phyloP scores from a whole-genome alignment of 2,329 filamentous ascomycete genomes.

The Verticillium nubilum region DNA sequence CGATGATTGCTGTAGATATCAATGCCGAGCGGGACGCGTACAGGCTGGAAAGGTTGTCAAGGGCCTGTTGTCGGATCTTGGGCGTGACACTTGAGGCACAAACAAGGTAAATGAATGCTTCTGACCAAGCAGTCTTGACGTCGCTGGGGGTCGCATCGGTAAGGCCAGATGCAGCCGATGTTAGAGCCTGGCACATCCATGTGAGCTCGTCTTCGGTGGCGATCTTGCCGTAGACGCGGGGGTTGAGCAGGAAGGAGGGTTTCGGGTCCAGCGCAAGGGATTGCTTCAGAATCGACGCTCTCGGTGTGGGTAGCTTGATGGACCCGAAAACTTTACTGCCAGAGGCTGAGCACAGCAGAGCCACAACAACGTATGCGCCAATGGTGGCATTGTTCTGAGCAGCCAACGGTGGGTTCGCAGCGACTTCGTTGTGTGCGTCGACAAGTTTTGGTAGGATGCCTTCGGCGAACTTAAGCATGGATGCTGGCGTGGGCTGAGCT shows the following conservation, averaged over 20 bases:
- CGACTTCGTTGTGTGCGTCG: slow-evolving; percentile 71
- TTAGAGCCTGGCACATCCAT: slow-evolving; percentile 71
- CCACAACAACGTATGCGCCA: slow-evolving; percentile 68
- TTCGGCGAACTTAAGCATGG: slow-evolving; percentile 47
- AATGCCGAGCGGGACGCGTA: slow-evolving; percentile 55
- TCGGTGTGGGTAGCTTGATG: slow-evolving; percentile 33
- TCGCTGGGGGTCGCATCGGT: slow-evolving; percentile 39
- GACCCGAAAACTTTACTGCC: slow-evolving; percentile 40
- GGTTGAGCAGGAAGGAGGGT: slow-evolving; percentile 80
- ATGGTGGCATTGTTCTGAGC: slow-evolving; percentile 79
- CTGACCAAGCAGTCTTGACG: slow-evolving; percentile 69
- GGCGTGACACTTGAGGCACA: slow-evolving; percentile 57
- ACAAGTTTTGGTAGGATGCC: slow-evolving; percentile 49
- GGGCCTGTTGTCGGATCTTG: slow-evolving; percentile 58
- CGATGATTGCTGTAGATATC: slow-evolving; percentile 59
- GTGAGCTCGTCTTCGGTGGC: slow-evolving; percentile 66
- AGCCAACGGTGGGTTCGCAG: slow-evolving; percentile 70
- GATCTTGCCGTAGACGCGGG: slow-evolving; percentile 79
- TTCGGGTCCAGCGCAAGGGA: slow-evolving; percentile 69
- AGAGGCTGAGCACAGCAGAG: slow-evolving; percentile 46
- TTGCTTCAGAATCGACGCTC: slow-evolving; percentile 56
- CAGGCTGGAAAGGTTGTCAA: slow-evolving; percentile 54
- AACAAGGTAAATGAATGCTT: slow-evolving; percentile 76
- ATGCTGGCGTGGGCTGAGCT: slow-evolving; percentile 9
- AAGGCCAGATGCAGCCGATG: slow-evolving; percentile 52